These are phyloP conservation scores for Trichophyton equinum DNA, from an alignment of 2,329 filamentous ascomycete genomes.

Conservation along the genomic window DNA sequence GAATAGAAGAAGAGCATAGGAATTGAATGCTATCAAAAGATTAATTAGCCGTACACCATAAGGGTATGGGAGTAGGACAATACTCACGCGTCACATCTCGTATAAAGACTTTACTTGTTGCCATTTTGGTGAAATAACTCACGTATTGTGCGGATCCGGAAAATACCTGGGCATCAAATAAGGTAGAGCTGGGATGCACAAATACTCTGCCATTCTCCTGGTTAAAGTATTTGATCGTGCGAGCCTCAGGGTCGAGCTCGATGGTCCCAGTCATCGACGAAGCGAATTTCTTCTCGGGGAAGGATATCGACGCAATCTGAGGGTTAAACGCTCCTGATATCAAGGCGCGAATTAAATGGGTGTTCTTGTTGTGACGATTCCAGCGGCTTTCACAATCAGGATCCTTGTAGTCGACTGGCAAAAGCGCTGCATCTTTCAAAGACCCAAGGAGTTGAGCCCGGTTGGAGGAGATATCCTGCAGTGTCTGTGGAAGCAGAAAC, in stretches of 20 bases:
- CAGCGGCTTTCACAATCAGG: constrained; percentile 25
- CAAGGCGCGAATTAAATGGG: constrained; percentile 51
- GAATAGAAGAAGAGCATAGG: constrained; percentile 78
- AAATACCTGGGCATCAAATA: constrained; percentile 74
- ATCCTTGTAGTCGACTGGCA: constrained; percentile 41
- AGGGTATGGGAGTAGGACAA: background rate
- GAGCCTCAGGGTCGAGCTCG: constrained; percentile 82
- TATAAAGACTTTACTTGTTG: constrained; percentile 83
- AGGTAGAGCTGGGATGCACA: constrained; percentile 74
- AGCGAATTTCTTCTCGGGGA: constrained; percentile 92
- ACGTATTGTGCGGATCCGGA: constrained; percentile 64
- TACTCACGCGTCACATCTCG: constrained; percentile 74
- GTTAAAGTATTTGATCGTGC: constrained; percentile 84
- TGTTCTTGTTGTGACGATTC: constrained; percentile 26
- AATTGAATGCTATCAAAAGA: constrained; percentile 53
- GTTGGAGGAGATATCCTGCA: constrained; percentile 80
- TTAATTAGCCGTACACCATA: constrained; percentile 5
- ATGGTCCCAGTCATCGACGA: constrained; percentile 77
- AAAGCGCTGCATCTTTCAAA: constrained; percentile 73
- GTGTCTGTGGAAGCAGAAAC: constrained; percentile 69
- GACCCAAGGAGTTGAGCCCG: constrained; percentile 74
- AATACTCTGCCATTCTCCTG: constrained; percentile 79
- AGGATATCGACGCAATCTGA: constrained; percentile 80
- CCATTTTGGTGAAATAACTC: constrained; percentile 83
- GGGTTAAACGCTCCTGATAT: constrained; percentile 66